A percentile compares a stretch with the other conserved stretches of the same genome.
Conservation (phyloP, 2,329 filamentous ascomycete genomes). For the Aquanectria penicillioides region DNA sequence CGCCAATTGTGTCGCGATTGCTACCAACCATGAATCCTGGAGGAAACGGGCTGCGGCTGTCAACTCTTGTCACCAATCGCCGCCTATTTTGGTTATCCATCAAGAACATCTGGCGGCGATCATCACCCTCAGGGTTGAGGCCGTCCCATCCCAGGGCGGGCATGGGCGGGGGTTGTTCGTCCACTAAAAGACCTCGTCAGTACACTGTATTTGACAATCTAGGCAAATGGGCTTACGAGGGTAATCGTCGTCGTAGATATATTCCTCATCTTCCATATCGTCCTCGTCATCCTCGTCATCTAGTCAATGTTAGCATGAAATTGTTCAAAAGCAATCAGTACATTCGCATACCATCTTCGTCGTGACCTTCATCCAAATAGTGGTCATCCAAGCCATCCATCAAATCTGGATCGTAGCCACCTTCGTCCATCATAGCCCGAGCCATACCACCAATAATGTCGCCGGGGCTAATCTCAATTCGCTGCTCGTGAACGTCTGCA, state of each 20-base stretch:
- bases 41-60: conserved; percentile 69
- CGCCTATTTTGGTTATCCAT: conserved; percentile 62
- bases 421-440: conserved; percentile 64
- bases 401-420: conserved; percentile 62
- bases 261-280: conserved; percentile 73
- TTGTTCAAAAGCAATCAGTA: too few species aligned
- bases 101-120: conserved; percentile 55
- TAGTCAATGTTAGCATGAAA: too few species aligned
- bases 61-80: conserved; percentile 46
- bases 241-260: conserved; percentile 69
- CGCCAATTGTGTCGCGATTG: conserved; percentile 63
- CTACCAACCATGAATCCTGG: conserved; percentile 62
- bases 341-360: conserved; percentile 63
- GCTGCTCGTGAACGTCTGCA: conserved; percentile 63
- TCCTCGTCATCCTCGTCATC: too few species aligned
- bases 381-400: conserved; percentile 62
- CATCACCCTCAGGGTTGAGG: conserved; percentile 61
- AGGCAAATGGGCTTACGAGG: conserved; percentile 56
- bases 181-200: conserved; percentile 23
- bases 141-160: conserved; percentile 68
- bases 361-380: conserved; percentile 64
- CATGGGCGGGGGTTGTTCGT: conserved; percentile 58
- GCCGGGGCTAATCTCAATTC: conserved; percentile 57
- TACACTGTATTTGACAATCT: background rate
- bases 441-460: conserved; percentile 64